Base-by-base conservation (phyloP, 148 eudicot genomes). In the Rheum nobile region DNA sequence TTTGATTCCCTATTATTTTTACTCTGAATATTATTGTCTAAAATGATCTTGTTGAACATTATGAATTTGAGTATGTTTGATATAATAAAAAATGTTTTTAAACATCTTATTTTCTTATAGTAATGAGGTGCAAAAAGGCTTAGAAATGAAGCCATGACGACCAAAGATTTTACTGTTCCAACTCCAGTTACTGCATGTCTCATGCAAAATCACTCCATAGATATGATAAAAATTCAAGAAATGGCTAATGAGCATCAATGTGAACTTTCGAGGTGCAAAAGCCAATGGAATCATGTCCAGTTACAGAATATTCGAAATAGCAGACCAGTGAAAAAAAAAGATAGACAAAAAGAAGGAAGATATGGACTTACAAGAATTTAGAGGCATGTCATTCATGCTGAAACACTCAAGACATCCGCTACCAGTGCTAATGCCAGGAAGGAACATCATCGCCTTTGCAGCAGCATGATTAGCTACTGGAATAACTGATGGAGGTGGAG, bases 391-490 rank as follows among this genome's bases (percentile, higher is more conserved):
- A 39, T 71, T 38, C 48, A 71, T 38, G 73, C 50, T 71, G 50
- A 71, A 34, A 71, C 48, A 43, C 14, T 38, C 34, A 21, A 71
- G 73, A 71, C 31, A 71, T 71, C 32, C 29, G 39, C 50, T 38
- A n/a, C 73, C 73, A 71, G 48, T 82, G 75, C 80, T 79, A 78
- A 86, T 65, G 73, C 98, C 97, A 35, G 98, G 91, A 76, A 83
- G 82, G 76, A 80, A 87, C 88, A 88, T 61, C 80, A 88, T 87
- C 61, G 98, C 98, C 80, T 86, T 94, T 55, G 88, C 86, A 83
- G 97, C 95, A 77, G 96, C 98, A 81, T 91, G 93, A 83, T 94
- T 94, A 67, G 96, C 98, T 74, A 84, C 74, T 22, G 91, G 74
- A 61, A 82, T 75, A 28, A 88, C 82, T 72, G 84, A 63, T n/a